Evolutionary conservation across 2,329 filamentous ascomycete species (phyloP).

Genomic region (Didymella glomerata): DNA sequence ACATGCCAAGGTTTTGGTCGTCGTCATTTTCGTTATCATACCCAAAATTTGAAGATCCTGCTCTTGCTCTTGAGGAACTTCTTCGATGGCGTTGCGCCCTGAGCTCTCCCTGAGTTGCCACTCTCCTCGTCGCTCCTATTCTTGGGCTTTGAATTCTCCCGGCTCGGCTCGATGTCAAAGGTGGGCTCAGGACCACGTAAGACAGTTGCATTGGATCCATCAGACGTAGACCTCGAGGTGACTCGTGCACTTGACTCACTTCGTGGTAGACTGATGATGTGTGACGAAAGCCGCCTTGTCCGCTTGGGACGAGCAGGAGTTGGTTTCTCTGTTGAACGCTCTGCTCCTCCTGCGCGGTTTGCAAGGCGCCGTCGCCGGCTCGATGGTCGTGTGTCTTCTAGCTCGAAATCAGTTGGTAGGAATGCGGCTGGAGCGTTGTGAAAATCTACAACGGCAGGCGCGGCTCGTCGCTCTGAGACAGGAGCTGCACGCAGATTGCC

Average conservation of each 20-base stretch:
- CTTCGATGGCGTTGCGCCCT: conserved; percentile 30
- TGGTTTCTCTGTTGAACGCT: conserved; percentile 35
- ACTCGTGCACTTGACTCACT: conserved; percentile 34
- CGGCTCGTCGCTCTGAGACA: conserved; percentile 38
- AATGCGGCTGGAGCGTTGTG: conserved; percentile 59
- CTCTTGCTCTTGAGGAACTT: conserved; percentile 48
- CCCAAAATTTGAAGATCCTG: conserved; percentile 50
- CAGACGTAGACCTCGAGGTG: conserved; percentile 28
- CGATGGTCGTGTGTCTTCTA: conserved; percentile 41
- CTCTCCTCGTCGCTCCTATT: conserved; percentile 25
- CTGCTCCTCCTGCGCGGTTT: conserved; percentile 35
- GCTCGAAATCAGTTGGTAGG: conserved; percentile 58
- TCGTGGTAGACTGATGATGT: conserved; percentile 43
- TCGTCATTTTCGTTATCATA: conserved; percentile 27
- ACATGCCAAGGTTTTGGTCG: not conserved
- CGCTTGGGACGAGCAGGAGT: conserved; percentile 38
- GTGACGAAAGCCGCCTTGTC: conserved; percentile 43
- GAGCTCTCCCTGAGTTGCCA: conserved; percentile 13
- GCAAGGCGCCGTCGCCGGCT: conserved; percentile 42
- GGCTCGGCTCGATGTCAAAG: conserved; percentile 12
- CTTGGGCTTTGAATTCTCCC: conserved; percentile 32
- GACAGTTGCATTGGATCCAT: conserved; percentile 32
- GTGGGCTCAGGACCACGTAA: conserved; percentile 24
- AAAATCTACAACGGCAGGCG: conserved; percentile 54
- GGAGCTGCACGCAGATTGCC: conserved; percentile 37